Conservation (phyloP, 2,329 filamentous ascomycete genomes). For the Harringtonia aguacate region DNA sequence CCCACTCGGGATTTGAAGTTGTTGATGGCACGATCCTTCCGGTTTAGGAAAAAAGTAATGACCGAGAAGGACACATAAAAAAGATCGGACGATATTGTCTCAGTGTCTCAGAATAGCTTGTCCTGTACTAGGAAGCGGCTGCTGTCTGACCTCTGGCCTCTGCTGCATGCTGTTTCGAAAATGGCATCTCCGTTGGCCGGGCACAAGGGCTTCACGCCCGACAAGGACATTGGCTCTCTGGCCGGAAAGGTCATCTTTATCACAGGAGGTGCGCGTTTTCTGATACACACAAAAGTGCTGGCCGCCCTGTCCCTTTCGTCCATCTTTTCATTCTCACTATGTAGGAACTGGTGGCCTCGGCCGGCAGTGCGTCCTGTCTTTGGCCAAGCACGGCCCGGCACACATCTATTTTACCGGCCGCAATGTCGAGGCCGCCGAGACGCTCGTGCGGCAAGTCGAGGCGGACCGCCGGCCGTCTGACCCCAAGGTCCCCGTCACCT, state of each 20-base stretch:
- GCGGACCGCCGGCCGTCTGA: slow-evolving; percentile 8
- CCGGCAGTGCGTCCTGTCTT: slow-evolving; percentile 28
- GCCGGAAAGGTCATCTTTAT: slow-evolving; percentile 32
- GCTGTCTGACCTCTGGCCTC: too few species aligned
- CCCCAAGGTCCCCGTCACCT: slow-evolving; percentile 12
- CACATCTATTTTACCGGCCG: slow-evolving; percentile 22
- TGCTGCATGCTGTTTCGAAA: too few species aligned
- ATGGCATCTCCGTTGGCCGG: not conserved
- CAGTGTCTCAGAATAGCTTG: too few species aligned
- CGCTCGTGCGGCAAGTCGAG: slow-evolving; percentile 19
- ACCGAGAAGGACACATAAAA: too few species aligned
- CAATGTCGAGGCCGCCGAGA: slow-evolving; percentile 23
- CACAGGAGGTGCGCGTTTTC: slow-evolving; percentile 25
- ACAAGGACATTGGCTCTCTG: slow-evolving; percentile 26
- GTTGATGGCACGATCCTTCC: not conserved
- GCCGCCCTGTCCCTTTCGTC: too few species aligned
- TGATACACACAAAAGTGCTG: too few species aligned
- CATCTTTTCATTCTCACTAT: not conserved
- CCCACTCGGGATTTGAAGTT: too few species aligned
- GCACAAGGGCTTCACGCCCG: slow-evolving; percentile 17
- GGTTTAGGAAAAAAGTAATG: not conserved
- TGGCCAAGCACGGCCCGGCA: slow-evolving; percentile 25
- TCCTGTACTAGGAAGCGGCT: too few species aligned
- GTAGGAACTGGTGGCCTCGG: slow-evolving; percentile 29
- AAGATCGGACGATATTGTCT: too few species aligned